A percentile compares a stretch with the other conserved stretches of the same genome.
These are phyloP conservation scores for Vaccinium corymbosum DNA, from an alignment of 148 eudicot species.

Conservation along the genomic window DNA sequence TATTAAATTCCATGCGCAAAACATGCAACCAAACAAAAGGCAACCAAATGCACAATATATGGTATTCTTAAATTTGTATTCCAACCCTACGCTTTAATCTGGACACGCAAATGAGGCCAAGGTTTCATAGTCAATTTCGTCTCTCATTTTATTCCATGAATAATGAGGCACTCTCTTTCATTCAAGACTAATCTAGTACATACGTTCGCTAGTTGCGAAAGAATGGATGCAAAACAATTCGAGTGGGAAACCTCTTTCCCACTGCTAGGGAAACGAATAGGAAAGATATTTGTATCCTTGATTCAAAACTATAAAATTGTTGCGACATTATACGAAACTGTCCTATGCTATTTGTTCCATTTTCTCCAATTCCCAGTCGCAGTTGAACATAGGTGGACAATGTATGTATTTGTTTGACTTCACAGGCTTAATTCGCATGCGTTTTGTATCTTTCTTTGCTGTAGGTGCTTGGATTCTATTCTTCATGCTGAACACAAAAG, in stretches of 20 bases:
- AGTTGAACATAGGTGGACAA: background rate
- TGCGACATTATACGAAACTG: background rate
- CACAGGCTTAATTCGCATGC: background rate
- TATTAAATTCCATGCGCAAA: background rate
- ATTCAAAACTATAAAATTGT: background rate
- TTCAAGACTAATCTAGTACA: background rate
- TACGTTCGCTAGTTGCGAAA: background rate
- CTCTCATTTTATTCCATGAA: background rate
- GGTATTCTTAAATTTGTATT: background rate
- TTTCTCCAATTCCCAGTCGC: background rate
- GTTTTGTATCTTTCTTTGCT: conserved; percentile 8
- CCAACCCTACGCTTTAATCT: background rate
- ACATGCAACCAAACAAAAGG: background rate
- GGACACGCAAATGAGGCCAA: background rate
- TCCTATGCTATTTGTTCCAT: background rate
- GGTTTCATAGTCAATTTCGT: background rate
- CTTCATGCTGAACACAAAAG: conserved; percentile 88
- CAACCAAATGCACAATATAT: background rate
- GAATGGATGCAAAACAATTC: background rate
- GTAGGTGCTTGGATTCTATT: conserved; percentile 76
- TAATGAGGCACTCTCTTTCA: background rate
- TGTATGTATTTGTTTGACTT: background rate
- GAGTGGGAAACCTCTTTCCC: background rate
- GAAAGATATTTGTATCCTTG: background rate
- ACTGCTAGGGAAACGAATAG: background rate